Percentiles rank a stretch among this genome's conserved stretches.
These are phyloP conservation scores for Lepidium africanum DNA, from an alignment of 345 rosid genomes.

Conservation along the genomic window DNA sequence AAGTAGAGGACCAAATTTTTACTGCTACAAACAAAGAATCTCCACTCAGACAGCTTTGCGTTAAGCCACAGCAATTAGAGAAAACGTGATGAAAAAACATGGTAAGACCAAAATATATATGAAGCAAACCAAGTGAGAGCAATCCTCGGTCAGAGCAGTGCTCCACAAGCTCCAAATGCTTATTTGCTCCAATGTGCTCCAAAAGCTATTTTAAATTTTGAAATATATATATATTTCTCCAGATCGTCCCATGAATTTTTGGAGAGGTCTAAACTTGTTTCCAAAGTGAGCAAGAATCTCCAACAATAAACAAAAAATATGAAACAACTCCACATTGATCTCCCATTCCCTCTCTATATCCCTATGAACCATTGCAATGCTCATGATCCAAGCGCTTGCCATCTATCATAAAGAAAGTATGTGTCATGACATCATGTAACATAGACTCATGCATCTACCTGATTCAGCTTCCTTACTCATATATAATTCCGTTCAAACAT, in stretches of 20 bases:
- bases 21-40: slow-evolving; percentile 16
- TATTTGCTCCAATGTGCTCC: slow-evolving; percentile 86
- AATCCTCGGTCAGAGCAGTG: slow-evolving; percentile 81
- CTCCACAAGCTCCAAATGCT: slow-evolving; percentile 87
- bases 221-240: slow-evolving; percentile 45
- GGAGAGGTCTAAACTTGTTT: slow-evolving; percentile 55
- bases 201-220: slow-evolving; percentile 60
- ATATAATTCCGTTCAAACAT: not conserved
- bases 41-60: slow-evolving; percentile 25
- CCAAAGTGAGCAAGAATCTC: slow-evolving; percentile 71
- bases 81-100: slow-evolving; percentile 20
- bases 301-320: slow-evolving; percentile 45
- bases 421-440: slow-evolving; percentile 73
- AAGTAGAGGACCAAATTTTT: slow-evolving; percentile 9
- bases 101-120: slow-evolving; percentile 38
- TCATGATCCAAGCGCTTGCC: slow-evolving; percentile 93
- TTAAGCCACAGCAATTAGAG: slow-evolving; percentile 30
- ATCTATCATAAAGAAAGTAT: slow-evolving; percentile 96
- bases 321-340: slow-evolving; percentile 69
- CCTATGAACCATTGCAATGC: slow-evolving; percentile 93
- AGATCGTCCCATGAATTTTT: slow-evolving; percentile 48
- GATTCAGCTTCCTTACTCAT: slow-evolving; percentile 33
- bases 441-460: slow-evolving; percentile 58
- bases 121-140: slow-evolving; percentile 93
- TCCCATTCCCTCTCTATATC: slow-evolving; percentile 89